Percentiles rank a stretch among this genome's conserved stretches.
Evolutionary conservation across 495 filamentous ascomycete genomes (phyloP).

Genomic region (Trichoderma asperelloides): DNA sequence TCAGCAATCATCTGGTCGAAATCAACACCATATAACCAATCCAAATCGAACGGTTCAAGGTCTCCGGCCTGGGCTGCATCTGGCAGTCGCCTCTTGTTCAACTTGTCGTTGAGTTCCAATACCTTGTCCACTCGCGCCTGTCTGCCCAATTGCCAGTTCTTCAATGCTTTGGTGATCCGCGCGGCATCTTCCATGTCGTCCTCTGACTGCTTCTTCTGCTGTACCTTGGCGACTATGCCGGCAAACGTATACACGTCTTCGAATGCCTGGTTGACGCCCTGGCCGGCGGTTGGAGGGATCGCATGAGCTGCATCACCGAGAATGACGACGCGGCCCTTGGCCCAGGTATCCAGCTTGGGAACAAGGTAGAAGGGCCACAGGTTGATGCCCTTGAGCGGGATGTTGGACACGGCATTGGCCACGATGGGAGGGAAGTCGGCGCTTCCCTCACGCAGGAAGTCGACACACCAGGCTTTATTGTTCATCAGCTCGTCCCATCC

Average conservation of each 20-base stretch:
- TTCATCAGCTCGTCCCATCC: constrained; percentile 17
- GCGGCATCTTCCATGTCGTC: background rate
- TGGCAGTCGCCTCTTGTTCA: constrained; percentile 17
- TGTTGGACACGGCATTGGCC: constrained; percentile 13
- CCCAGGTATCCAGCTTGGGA: constrained; percentile 23
- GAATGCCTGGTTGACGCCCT: constrained; percentile 25
- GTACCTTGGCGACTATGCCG: constrained; percentile 15
- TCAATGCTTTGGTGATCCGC: background rate
- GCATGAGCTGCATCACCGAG: constrained; percentile 38
- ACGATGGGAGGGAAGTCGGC: constrained; percentile 17
- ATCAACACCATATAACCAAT: constrained; percentile 17
- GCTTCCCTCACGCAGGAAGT: constrained; percentile 17
- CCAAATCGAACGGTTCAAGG: constrained; percentile 15
- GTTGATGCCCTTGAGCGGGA: constrained; percentile 16
- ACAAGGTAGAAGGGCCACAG: constrained; percentile 18
- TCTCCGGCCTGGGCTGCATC: constrained; percentile 11
- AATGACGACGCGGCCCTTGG: constrained; percentile 21
- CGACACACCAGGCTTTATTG: constrained; percentile 18
- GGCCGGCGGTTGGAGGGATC: constrained; percentile 30
- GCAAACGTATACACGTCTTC: constrained; percentile 24
- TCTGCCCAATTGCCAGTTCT: constrained; percentile 17
- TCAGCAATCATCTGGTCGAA: constrained; percentile 14
- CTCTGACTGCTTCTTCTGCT: constrained; percentile 8
- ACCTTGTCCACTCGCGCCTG: constrained; percentile 16
- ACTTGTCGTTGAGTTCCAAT: constrained; percentile 16